Base-by-base conservation (phyloP, 495 filamentous ascomycete species). In the Mycothermus thermophilus region DNA sequence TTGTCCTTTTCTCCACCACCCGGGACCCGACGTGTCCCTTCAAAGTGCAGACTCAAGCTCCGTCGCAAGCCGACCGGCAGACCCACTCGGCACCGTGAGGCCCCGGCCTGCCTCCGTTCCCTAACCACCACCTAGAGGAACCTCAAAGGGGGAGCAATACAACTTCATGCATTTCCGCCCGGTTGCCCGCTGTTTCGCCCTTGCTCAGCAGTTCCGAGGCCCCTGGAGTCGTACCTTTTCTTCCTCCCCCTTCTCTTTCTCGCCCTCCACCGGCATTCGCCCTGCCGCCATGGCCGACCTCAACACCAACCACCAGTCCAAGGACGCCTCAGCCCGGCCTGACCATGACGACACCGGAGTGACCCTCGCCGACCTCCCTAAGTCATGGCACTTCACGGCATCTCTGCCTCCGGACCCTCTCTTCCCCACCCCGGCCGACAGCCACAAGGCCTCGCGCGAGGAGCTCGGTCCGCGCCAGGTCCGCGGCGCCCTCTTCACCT, bases 401-500 rank as follows among this genome's bases (percentile, higher is more conserved):
- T 77, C 71, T 18, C 70, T 93, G 9, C 80, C 83, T 8, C 55
- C 85, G 9, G 90, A 97, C 54, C 63, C 78, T 17, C 55, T 67
- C 9, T 94, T 85, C 55, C 77, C 83, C 12, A 90, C 84, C 0
- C 84, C 90, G 2, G 69, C 74, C 14, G 63, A 61, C 29, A 93
- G 87, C 4, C 80, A 92, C 51, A 70, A 75, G 32, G 83, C 86
- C 1, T 78, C 81, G 2, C 74, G 86, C 42, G 63, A 77, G 24
- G 58, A 75, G 11, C 73, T 96, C 26, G 75, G 77, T 1, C 87
- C 90, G 5, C 79, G 86, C 15, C 66, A 81, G 53, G 90, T 97
- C 30, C 83, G 81, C 47, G 71, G 72, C 12, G 92, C 92, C 7
- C 51, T 92, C 21, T 96, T 83, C 58, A 94, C 85, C 20, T 96